Conservation (phyloP, 2,329 filamentous ascomycete species). For the Torrubiellomyces zombiae region DNA sequence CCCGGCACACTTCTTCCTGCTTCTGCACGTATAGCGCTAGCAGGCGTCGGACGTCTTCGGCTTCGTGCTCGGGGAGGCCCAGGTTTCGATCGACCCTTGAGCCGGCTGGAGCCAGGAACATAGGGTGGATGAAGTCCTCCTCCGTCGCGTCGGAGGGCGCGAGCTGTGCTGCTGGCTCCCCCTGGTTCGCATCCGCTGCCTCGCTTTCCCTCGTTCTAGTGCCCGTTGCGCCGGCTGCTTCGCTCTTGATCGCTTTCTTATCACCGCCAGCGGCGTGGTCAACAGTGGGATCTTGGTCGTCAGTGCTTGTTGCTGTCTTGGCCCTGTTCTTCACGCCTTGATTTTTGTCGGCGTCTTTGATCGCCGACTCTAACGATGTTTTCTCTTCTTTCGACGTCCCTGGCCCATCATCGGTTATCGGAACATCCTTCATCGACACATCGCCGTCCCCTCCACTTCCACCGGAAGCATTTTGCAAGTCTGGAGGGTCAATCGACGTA, state of each 20-base stretch:
- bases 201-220: slow-evolving; percentile 3
- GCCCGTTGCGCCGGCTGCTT: no score
- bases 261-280: background rate
- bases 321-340: slow-evolving; percentile 1
- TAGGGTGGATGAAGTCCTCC: slow-evolving; percentile 50
- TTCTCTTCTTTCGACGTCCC: slow-evolving; percentile 1
- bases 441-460: slow-evolving; percentile 9
- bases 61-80: slow-evolving; percentile 55
- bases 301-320: slow-evolving; percentile 1
- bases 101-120: slow-evolving; percentile 49
- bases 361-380: no score
- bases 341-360: no score
- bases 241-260: background rate
- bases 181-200: slow-evolving; percentile 13
- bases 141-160: slow-evolving; percentile 12
- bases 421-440: slow-evolving; percentile 8
- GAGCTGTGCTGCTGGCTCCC: background rate
- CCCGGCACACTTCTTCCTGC: slow-evolving; percentile 67
- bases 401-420: no score
- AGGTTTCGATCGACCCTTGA: slow-evolving; percentile 52
- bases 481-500: background rate
- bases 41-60: slow-evolving; percentile 59
- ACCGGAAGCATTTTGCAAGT: slow-evolving; percentile 1
- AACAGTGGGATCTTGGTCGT: slow-evolving; percentile 1
- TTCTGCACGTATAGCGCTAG: slow-evolving; percentile 69